A percentile compares a stretch with the other conserved stretches of the same genome.
These are phyloP conservation scores for Ustilago hordei DNA, from an alignment of 1,284 basidiomycete genomes.

Conservation along the genomic window DNA sequence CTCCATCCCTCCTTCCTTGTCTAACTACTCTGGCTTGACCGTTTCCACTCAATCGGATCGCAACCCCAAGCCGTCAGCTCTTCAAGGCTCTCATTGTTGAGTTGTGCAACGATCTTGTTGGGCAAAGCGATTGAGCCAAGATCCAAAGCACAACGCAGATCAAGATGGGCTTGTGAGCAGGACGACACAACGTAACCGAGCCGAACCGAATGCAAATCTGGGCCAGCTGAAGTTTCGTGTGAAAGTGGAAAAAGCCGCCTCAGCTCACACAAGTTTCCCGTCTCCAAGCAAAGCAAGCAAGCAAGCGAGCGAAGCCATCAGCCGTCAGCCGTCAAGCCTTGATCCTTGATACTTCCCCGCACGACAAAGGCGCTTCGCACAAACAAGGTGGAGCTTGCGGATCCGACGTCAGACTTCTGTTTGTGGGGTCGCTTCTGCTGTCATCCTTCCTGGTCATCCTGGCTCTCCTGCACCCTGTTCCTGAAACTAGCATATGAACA, in stretches of 20 bases:
- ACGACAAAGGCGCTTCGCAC: neutral
- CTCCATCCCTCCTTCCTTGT: too few species aligned
- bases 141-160: too few species aligned
- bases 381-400: neutral
- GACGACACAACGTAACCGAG: neutral
- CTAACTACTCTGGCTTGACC: too few species aligned
- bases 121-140: too few species aligned
- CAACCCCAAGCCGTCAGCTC: too few species aligned
- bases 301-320: too few species aligned
- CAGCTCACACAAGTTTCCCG: neutral
- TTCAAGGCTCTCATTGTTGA: too few species aligned
- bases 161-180: neutral
- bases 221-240: neutral
- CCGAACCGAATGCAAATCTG: neutral
- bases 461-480: neutral
- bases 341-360: neutral
- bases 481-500: too few species aligned
- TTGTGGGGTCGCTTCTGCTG: neutral
- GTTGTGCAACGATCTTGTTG: too few species aligned
- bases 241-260: neutral
- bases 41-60: too few species aligned
- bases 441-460: neutral
- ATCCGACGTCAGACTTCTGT: neutral
- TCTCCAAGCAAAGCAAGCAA: neutral
- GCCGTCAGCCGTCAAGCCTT: neutral